Evolutionary conservation across 345 rosid genomes (phyloP).

Genomic region (Psidium guajava): DNA sequence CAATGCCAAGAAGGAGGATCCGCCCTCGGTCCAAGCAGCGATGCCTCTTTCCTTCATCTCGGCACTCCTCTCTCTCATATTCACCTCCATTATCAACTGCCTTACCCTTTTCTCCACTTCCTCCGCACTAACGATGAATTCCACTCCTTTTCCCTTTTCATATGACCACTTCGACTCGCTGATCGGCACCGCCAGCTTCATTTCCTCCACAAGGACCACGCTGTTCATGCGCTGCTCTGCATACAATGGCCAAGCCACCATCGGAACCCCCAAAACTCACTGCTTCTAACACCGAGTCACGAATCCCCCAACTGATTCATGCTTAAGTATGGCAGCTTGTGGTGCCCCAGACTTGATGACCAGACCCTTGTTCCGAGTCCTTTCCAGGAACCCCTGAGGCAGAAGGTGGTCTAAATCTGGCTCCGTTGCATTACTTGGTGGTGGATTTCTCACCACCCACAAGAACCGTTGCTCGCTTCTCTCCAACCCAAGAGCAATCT

Average conservation of each 20-base stretch:
- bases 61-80: background rate
- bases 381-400: slow-evolving; percentile 22
- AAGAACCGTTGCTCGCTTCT: slow-evolving; percentile 9
- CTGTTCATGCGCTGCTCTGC: slow-evolving; percentile 18
- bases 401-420: background rate
- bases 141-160: background rate
- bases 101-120: slow-evolving; percentile 6
- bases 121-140: background rate
- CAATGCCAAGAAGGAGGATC: slow-evolving; percentile 1
- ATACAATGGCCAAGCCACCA: slow-evolving; percentile 22
- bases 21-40: slow-evolving; percentile 1
- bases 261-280: slow-evolving; percentile 17
- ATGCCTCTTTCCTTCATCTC: background rate
- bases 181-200: slow-evolving; percentile 12
- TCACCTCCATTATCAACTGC: slow-evolving; percentile 1
- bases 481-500: slow-evolving; percentile 10
- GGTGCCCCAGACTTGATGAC: slow-evolving; percentile 19
- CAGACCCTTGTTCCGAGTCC: slow-evolving; percentile 10
- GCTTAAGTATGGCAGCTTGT: slow-evolving; percentile 5
- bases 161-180: background rate
- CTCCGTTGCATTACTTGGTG: background rate
- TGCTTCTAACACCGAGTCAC: slow-evolving; percentile 24
- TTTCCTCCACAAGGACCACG: slow-evolving; percentile 13
- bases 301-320: slow-evolving; percentile 12
- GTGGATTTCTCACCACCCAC: slow-evolving; percentile 9